Evolutionary conservation across 1,284 basidiomycete species (phyloP), one percentile per base, ranked within the genome.

Genomic region (Fistulinella cinereoalba): DNA sequence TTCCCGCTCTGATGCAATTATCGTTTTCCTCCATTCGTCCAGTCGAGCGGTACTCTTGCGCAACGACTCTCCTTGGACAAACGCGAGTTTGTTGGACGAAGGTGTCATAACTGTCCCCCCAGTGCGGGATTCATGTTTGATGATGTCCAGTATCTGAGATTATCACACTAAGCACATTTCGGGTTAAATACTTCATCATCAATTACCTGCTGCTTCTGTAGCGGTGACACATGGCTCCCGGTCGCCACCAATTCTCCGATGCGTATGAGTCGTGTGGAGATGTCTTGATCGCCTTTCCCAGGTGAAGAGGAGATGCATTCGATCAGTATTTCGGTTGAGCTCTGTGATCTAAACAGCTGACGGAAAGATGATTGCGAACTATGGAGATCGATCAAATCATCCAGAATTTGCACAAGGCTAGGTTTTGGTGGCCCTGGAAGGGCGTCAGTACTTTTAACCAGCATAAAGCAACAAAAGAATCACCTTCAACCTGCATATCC

Each of bases 11-110:
- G 84, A 81, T 4, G 65, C 62, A 41, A 79, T 71, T 21, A 89
- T 81, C 4, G 75, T 80, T 53, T 77, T 76, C 36, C 85, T 72
- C 88, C 88, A 91, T 43, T 87, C 82, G 16, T 75, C 71, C 55
- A 87, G 80, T 41, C 80, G 73, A 9, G 68, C 59, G 24, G 81
- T 77, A 0, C 78, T 79, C 56, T 85, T 83, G 44, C 79, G 74
- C 1, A 85, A 71, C 0, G 78, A 72, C 37, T 79, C 72, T 53
- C 85, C 83, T 44, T 51, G 58, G 12, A 66, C 46, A n/a, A 50
- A 44, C 6, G 25, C 48, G 13, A 68, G 61, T 28, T 47, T 64
- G 16, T 42, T 50, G 3, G 51, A 41, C 28, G 38, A 47, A 2
- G 49, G 8, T 1, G 43, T 24, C 15, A 21, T 21, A 22, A 21